Conservation (phyloP, 2,329 filamentous ascomycete genomes). For the Nakataea oryzae region DNA sequence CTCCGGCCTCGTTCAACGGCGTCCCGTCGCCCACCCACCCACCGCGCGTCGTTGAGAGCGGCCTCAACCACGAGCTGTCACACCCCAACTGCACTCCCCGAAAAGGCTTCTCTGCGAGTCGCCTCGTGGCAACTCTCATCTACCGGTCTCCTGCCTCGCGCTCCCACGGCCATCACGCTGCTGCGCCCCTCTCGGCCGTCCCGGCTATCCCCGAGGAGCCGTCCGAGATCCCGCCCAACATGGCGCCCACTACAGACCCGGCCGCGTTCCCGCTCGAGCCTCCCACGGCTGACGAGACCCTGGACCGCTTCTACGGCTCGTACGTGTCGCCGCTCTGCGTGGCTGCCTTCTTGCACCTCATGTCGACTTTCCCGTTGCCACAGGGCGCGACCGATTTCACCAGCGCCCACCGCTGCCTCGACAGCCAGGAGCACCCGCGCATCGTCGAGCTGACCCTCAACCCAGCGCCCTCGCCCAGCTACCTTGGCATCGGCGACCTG, state of each 20-base stretch:
- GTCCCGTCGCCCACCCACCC: constrained; percentile 49
- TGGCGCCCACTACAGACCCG: constrained; percentile 48
- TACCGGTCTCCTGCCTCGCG: constrained; percentile 37
- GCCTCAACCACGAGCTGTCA: constrained; percentile 50
- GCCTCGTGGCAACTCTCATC: constrained; percentile 52
- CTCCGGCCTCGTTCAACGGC: constrained; percentile 37
- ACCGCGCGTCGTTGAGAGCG: constrained; percentile 50
- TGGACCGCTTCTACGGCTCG: constrained; percentile 56
- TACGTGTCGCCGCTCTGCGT: constrained; percentile 56
- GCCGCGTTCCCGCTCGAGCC: constrained; percentile 51
- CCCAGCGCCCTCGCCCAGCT: constrained; percentile 49
- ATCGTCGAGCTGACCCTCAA: constrained; percentile 58
- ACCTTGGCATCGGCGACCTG: constrained; percentile 57
- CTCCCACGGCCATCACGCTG: constrained; percentile 7
- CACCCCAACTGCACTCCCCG: constrained; percentile 52
- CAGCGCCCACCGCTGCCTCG: constrained; percentile 56
- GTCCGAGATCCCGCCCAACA: constrained; percentile 37
- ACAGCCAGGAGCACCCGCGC: constrained; percentile 45
- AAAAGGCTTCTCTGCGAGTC: constrained; percentile 29
- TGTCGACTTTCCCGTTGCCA: constrained; percentile 49
- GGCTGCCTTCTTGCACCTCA: constrained; percentile 55
- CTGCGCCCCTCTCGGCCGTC: neutral
- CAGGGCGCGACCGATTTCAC: constrained; percentile 39
- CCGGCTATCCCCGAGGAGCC: constrained; percentile 11
- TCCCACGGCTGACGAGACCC: constrained; percentile 42